Percentiles rank a stretch among this genome's conserved stretches.
Evolutionary conservation across 352 stramenopile genomes (phyloP).

Genomic region (Thalassiosira sp.): DNA sequence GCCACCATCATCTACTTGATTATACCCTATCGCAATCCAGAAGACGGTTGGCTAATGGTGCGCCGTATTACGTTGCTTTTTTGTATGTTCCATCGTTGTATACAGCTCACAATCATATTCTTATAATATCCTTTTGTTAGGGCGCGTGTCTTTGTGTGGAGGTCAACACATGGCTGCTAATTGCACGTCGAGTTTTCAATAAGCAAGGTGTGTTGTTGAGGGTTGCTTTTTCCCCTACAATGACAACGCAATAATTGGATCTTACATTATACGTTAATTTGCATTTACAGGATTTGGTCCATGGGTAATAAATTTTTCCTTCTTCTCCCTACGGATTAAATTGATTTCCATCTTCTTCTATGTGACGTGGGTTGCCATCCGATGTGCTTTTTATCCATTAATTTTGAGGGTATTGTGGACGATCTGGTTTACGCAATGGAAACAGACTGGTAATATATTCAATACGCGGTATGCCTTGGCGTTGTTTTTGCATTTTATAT

Average conservation of each 20-base stretch:
- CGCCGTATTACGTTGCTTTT: too few species aligned
- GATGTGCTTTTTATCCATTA: constrained; percentile 69
- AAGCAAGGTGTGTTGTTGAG: too few species aligned
- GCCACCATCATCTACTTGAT: constrained; percentile 73
- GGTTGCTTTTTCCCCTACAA: too few species aligned
- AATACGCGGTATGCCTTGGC: constrained; percentile 29
- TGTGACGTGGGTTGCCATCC: constrained; percentile 72
- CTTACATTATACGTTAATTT: too few species aligned
- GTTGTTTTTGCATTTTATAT: constrained; percentile 63
- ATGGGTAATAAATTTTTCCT: constrained; percentile 78
- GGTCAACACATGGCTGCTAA: constrained; percentile 84
- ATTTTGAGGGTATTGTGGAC: constrained; percentile 57
- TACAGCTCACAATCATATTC: too few species aligned
- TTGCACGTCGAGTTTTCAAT: constrained; percentile 81
- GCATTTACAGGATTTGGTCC: constrained; percentile 76
- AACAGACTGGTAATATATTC: constrained; percentile 33
- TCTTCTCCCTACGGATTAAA: constrained; percentile 79
- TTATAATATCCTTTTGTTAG: too few species aligned
- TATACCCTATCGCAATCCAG: constrained; percentile 55
- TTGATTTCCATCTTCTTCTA: constrained; percentile 82
- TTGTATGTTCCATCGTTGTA: too few species aligned
- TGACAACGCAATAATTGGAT: too few species aligned
- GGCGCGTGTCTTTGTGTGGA: constrained; percentile 76
- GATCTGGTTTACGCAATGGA: constrained; percentile 39
- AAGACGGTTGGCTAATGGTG: constrained; percentile 74